A percentile compares a stretch with the other conserved stretches of the same genome.
These are phyloP conservation scores for Brettanomyces anomalus DNA, from an alignment of 805 yeast species.

Conservation along the genomic window DNA sequence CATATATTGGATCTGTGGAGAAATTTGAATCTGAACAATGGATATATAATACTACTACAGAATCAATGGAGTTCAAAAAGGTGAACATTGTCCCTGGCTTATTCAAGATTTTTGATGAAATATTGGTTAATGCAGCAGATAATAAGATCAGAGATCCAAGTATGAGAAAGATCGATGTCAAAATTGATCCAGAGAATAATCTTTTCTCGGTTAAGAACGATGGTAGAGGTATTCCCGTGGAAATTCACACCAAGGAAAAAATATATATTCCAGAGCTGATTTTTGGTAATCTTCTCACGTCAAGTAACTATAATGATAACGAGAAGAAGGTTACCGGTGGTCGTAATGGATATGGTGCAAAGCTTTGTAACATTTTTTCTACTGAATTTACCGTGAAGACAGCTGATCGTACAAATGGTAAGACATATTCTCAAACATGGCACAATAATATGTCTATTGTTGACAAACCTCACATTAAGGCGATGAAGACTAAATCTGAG, in stretches of 20 bases:
- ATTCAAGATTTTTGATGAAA: conserved; percentile 94
- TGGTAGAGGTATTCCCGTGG: conserved; percentile 93
- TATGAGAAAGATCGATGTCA: conserved; percentile 83
- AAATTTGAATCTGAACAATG: conserved; percentile 72
- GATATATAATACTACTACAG: conserved; percentile 64
- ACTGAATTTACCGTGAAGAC: conserved; percentile 83
- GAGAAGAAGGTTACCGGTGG: conserved; percentile 97
- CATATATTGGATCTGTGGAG: conserved; percentile 94
- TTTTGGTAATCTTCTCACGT: conserved; percentile 89
- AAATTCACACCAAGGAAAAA: conserved; percentile 83
- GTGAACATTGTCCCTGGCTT: conserved; percentile 92
- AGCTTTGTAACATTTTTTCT: conserved; percentile 91
- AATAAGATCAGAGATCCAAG: conserved; percentile 90
- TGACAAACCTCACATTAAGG: conserved; percentile 64
- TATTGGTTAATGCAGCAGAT: conserved; percentile 96
- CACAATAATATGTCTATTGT: conserved; percentile 73
- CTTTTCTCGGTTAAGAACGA: conserved; percentile 78
- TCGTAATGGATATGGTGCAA: conserved; percentile 97
- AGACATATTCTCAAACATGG: conserved; percentile 78
- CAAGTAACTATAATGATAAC: conserved; percentile 92
- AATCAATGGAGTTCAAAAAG: conserved; percentile 45
- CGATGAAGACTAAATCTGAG: conserved; percentile 52
- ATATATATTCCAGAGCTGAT: conserved; percentile 94
- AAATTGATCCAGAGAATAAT: conserved; percentile 66
- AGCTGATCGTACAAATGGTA: conserved; percentile 59